A percentile compares a stretch with the other conserved stretches of the same genome.
These are phyloP conservation scores for Petasospora rhodanensis DNA, from an alignment of 1,139 yeast species.

Conservation along the genomic window DNA sequence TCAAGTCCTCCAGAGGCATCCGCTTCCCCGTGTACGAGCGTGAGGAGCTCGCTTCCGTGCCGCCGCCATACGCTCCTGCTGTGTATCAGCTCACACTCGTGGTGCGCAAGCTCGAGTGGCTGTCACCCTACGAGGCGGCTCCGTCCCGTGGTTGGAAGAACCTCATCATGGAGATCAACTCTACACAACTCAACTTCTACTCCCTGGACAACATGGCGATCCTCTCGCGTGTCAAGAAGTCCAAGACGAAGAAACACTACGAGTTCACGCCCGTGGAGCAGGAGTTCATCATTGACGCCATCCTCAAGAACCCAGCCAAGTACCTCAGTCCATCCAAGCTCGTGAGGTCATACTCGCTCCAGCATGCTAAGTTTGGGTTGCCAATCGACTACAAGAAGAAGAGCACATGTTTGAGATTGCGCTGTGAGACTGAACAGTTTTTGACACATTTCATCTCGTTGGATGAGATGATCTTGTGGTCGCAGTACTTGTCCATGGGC, in stretches of 20 bases:
- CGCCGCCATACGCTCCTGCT: constrained; percentile 57
- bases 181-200: constrained; percentile 70
- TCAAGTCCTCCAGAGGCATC: constrained; percentile 29
- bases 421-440: constrained; percentile 68
- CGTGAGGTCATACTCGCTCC: constrained; percentile 58
- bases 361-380: constrained; percentile 63
- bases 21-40: constrained; percentile 45
- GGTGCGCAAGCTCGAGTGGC: constrained; percentile 59
- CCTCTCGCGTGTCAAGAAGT: constrained; percentile 14
- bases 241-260: constrained; percentile 18
- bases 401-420: constrained; percentile 46
- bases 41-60: constrained; percentile 27
- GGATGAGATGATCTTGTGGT: constrained; percentile 64
- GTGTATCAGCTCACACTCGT: constrained; percentile 51
- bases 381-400: constrained; percentile 55
- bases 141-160: constrained; percentile 61
- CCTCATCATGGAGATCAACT: constrained; percentile 60
- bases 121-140: constrained; percentile 61
- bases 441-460: constrained; percentile 50
- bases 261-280: constrained; percentile 28
- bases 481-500: constrained; percentile 53
- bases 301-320: constrained; percentile 26
- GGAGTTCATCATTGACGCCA: constrained; percentile 26
- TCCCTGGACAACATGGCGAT: constrained; percentile 28
- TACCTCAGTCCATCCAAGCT: constrained; percentile 33